Conservation (phyloP, 257 asterid genomes). For the Nicotiana otophora region DNA sequence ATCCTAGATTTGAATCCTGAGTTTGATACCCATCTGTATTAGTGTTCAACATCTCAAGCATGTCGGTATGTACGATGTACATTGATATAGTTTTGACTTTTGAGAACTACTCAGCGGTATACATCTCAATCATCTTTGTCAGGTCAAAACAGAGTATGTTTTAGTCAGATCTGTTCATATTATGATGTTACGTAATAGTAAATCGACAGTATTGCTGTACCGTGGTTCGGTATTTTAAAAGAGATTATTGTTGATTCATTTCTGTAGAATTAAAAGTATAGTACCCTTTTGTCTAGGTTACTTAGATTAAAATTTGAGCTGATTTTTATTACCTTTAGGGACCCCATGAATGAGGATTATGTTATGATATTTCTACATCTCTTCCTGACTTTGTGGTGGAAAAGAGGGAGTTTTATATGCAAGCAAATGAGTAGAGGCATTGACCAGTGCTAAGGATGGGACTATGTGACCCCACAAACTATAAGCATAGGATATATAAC, state of each 20-base stretch:
- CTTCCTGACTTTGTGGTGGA: neutral
- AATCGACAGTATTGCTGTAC: neutral
- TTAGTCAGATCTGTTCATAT: neutral
- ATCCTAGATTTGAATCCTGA: no score
- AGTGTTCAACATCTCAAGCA: neutral
- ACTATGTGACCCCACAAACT: constrained; percentile 31
- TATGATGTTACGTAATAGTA: neutral
- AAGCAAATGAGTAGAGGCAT: constrained; percentile 22
- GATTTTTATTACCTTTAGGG: neutral
- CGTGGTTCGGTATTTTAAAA: neutral
- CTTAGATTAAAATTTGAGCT: neutral
- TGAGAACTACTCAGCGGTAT: neutral
- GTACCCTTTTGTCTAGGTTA: neutral
- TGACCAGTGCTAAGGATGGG: constrained; percentile 18
- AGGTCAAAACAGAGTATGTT: neutral
- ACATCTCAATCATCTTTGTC: neutral
- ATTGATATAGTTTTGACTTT: neutral
- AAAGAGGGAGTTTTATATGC: neutral
- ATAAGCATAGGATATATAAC: constrained; percentile 10
- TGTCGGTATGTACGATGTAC: neutral
- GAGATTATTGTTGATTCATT: neutral
- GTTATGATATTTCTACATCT: constrained; percentile 1
- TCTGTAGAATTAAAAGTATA: neutral
- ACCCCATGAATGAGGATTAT: neutral
- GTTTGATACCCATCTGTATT: neutral